Evolutionary conservation across 306 rosid genomes (phyloP).

Genomic region (Urtica urens): DNA sequence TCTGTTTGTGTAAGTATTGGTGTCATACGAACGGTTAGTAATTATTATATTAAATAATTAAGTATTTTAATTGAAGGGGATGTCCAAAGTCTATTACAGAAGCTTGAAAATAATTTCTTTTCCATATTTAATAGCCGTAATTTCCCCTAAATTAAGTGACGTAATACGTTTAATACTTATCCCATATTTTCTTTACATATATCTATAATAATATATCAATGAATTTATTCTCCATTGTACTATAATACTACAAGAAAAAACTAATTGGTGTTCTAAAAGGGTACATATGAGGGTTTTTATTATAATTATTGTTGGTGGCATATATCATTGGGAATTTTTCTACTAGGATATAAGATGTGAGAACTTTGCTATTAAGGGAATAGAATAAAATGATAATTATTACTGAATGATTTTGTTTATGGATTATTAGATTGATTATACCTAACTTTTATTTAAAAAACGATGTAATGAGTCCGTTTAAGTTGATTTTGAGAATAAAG

Average conservation of each 20-base stretch:
- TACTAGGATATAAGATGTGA: slow-evolving; percentile 8
- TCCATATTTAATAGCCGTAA: no score
- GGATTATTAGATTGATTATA: slow-evolving; percentile 29
- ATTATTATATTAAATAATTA: no score
- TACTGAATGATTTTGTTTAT: slow-evolving; percentile 24
- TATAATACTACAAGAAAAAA: slow-evolving; percentile 14
- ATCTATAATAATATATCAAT: slow-evolving; percentile 1
- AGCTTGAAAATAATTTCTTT: no score
- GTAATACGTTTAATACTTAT: no score
- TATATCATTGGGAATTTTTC: slow-evolving; percentile 13
- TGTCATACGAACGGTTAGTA: no score
- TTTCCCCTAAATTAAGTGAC: no score
- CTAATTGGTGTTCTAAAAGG: slow-evolving; percentile 19
- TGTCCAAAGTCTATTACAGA: no score
- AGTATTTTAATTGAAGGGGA: no score
- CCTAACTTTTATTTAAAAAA: slow-evolving; percentile 33
- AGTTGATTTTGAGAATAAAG: slow-evolving; percentile 40
- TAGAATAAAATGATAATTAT: slow-evolving; percentile 17
- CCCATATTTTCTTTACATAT: no score
- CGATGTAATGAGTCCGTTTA: slow-evolving; percentile 19
- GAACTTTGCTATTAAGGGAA: slow-evolving; percentile 17
- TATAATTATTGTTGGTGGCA: no score
- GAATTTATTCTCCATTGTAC: slow-evolving; percentile 40
- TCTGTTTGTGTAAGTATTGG: no score
- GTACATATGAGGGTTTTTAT: neutral